These are phyloP conservation scores for Lipomyces yamadae DNA, from an alignment of 805 yeast genomes.

Conservation along the genomic window DNA sequence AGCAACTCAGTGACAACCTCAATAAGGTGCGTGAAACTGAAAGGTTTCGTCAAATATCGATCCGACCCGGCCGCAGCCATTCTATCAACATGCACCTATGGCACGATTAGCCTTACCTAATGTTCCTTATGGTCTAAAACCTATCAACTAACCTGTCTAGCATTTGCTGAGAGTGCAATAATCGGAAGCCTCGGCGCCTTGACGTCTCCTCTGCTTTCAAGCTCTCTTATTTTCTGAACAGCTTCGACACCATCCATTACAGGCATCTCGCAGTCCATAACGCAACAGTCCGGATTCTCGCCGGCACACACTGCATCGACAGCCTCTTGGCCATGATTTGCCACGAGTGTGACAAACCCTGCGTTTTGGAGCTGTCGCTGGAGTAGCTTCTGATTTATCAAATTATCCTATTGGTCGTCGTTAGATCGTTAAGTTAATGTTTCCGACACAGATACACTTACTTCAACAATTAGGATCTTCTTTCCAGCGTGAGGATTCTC, in stretches of 20 bases:
- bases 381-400: conserved; percentile 92
- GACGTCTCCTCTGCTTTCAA: conserved; percentile 14
- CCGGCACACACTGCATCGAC: conserved; percentile 50
- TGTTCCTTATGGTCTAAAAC: neutral
- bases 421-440: neutral
- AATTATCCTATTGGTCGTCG: conserved; percentile 66
- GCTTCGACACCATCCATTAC: conserved; percentile 43
- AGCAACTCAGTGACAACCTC: conserved; percentile 28
- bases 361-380: conserved; percentile 84
- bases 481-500: conserved; percentile 16
- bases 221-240: conserved; percentile 35
- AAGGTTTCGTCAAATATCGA: conserved; percentile 34
- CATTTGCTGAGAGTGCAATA: conserved; percentile 38
- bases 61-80: conserved; percentile 38
- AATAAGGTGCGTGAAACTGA: conserved; percentile 29
- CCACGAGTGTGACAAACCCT: conserved; percentile 76
- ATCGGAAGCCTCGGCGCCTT: conserved; percentile 29
- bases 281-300: conserved; percentile 31
- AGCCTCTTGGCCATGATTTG: conserved; percentile 92
- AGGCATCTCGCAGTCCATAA: conserved; percentile 40
- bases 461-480: conserved; percentile 78
- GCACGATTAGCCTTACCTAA: neutral
- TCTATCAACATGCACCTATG: conserved; percentile 29
- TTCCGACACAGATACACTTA: neutral
- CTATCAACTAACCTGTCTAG: conserved; percentile 22